A percentile compares a stretch with the other conserved stretches of the same genome.
Conservation (phyloP, 2,329 filamentous ascomycete species). For the Dryadomyces sulphureus region DNA sequence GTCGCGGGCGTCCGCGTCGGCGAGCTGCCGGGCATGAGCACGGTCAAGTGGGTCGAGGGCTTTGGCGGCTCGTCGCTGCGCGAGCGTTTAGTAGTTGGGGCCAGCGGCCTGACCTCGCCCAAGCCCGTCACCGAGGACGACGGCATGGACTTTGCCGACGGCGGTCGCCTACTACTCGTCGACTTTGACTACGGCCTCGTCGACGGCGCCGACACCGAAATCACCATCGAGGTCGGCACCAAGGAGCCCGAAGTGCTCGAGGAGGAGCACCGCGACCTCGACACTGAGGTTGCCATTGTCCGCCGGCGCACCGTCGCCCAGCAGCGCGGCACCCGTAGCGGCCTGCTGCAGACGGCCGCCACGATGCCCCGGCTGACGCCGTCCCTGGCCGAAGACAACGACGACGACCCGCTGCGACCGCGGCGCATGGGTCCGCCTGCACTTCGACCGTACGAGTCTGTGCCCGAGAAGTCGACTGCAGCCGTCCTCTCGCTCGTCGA, state of each 20-base stretch:
- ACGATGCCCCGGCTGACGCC: slow-evolving; percentile 16
- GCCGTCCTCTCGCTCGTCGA: background rate
- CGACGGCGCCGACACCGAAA: slow-evolving; percentile 40
- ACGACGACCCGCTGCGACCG: slow-evolving; percentile 38
- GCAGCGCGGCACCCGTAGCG: slow-evolving; percentile 32
- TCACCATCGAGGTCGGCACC: slow-evolving; percentile 62
- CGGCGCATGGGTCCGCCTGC: slow-evolving; percentile 26
- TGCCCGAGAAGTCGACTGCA: background rate
- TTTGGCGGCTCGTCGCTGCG: slow-evolving; percentile 31
- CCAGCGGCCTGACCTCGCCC: slow-evolving; percentile 49
- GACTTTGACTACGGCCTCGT: slow-evolving; percentile 54
- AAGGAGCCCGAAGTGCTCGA: slow-evolving; percentile 53
- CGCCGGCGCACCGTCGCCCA: slow-evolving; percentile 58
- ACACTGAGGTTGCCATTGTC: slow-evolving; percentile 65
- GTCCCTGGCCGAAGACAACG: slow-evolving; percentile 15
- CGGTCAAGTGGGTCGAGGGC: slow-evolving; percentile 56
- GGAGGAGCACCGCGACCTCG: slow-evolving; percentile 60
- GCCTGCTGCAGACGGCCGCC: slow-evolving; percentile 34
- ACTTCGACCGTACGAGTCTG: background rate
- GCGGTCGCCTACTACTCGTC: slow-evolving; percentile 55
- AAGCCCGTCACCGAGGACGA: slow-evolving; percentile 51
- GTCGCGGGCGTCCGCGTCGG: slow-evolving; percentile 51
- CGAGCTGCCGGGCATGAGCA: slow-evolving; percentile 50
- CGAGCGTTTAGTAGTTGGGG: slow-evolving; percentile 53
- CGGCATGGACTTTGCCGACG: slow-evolving; percentile 61